These are phyloP conservation scores for Neophaeococcomyces mojaviensis DNA, from an alignment of 2,329 filamentous ascomycete species.

Conservation along the genomic window DNA sequence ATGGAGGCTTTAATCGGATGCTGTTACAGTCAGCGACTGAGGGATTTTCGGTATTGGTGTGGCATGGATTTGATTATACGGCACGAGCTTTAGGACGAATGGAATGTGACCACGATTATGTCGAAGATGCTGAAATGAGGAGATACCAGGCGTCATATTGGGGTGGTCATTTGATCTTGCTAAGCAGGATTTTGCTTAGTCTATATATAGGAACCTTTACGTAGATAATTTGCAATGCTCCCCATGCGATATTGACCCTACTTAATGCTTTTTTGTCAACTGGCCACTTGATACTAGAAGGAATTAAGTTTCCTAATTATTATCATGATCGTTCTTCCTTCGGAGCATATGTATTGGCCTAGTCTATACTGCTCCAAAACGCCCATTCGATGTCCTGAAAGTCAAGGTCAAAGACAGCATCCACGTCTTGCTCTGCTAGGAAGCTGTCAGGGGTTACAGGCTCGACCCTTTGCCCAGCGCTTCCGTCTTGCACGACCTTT, in stretches of 20 bases:
- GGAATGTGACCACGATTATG: no score
- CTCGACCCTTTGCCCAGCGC: neutral
- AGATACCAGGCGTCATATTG: no score
- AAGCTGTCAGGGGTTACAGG: slow-evolving; percentile 1
- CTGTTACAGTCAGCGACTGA: neutral
- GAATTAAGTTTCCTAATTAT: no score
- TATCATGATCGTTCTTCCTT: no score
- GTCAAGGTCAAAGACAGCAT: slow-evolving; percentile 10
- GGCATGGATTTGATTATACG: neutral
- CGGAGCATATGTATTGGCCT: no score
- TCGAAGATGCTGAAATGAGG: no score
- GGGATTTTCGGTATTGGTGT: neutral
- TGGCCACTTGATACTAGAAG: no score
- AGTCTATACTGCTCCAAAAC: slow-evolving; percentile 14
- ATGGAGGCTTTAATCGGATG: neutral
- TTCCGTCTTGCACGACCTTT: slow-evolving; percentile 1
- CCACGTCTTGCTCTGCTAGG: neutral
- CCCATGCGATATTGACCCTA: slow-evolving; percentile 9
- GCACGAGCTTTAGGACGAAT: neutral
- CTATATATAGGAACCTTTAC: no score
- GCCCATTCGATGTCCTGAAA: slow-evolving; percentile 15
- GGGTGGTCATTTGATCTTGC: no score
- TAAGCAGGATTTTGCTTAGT: neutral
- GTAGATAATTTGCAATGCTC: no score
- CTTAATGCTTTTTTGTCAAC: no score